Conservation (phyloP, 352 stramenopile species). For the Globisporangium paddicum region DNA sequence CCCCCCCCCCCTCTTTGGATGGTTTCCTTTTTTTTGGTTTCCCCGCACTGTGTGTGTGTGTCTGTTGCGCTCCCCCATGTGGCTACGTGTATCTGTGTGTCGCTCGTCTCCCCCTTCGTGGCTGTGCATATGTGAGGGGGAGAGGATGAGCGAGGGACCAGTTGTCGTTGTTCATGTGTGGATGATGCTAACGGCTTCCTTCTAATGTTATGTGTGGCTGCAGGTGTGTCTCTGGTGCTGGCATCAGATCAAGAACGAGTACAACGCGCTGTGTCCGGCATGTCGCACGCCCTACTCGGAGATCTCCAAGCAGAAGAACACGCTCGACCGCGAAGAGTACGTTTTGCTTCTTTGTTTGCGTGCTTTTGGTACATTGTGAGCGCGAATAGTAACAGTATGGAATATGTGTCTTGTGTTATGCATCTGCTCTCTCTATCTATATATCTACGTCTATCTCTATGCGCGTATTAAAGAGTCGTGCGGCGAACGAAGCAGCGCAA, state of each 20-base stretch:
- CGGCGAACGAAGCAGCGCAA: constrained; percentile 79
- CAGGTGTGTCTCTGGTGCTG: constrained; percentile 99
- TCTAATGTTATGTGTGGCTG: neutral
- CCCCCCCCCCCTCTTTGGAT: neutral
- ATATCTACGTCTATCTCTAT: neutral
- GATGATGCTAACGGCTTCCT: neutral
- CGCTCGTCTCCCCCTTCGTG: neutral
- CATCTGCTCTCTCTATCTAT: no score
- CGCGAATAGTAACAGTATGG: neutral
- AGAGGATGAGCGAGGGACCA: neutral
- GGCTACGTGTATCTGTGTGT: neutral
- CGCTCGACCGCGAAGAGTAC: constrained; percentile 94
- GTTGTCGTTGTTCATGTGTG: neutral
- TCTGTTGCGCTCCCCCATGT: neutral
- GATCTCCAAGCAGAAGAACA: constrained; percentile 86
- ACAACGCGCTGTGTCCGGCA: constrained; percentile 96
- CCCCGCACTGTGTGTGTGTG: neutral
- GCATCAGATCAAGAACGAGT: constrained; percentile 98
- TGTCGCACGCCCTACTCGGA: constrained; percentile 97
- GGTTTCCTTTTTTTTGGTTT: neutral
- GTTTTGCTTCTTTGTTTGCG: constrained; percentile 12
- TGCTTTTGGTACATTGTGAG: neutral
- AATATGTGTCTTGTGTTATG: neutral
- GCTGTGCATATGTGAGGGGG: neutral
- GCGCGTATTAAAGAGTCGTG: constrained; percentile 38